phyloP scores from a whole-genome alignment of 2,329 filamentous ascomycete species.

The Lasiodiplodia sp. region DNA sequence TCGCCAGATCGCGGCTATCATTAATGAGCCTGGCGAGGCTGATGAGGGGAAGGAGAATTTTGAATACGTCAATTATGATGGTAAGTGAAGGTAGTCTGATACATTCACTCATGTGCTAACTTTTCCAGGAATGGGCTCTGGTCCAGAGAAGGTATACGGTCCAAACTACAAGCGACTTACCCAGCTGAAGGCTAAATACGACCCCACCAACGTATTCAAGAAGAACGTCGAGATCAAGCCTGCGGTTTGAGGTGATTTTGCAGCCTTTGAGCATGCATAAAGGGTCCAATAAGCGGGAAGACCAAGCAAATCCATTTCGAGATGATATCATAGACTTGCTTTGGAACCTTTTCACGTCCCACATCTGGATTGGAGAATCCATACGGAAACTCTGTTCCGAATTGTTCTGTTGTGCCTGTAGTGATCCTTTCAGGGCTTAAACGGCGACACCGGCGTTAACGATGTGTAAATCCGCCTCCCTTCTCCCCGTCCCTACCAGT shows the following conservation, averaged over 20 bases:
- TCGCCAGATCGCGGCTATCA: slow-evolving; percentile 8
- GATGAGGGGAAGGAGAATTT: slow-evolving; percentile 38
- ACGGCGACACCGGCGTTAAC: too few relatives aligned
- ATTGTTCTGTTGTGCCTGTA: too few relatives aligned
- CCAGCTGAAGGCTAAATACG: slow-evolving; percentile 45
- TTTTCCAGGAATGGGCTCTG: slow-evolving; percentile 35
- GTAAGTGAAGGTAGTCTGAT: slow-evolving; percentile 31
- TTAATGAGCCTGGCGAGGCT: slow-evolving; percentile 32
- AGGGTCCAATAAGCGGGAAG: too few relatives aligned
- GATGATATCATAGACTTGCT: too few relatives aligned
- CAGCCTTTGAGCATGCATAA: too few relatives aligned
- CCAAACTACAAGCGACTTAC: slow-evolving; percentile 42
- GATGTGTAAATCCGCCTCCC: too few relatives aligned
- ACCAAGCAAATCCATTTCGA: too few relatives aligned
- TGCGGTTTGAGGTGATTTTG: not conserved
- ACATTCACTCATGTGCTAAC: slow-evolving; percentile 27
- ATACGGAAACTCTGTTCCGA: too few relatives aligned
- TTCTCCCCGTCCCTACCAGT: too few relatives aligned
- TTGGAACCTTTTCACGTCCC: too few relatives aligned
- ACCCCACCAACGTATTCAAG: slow-evolving; percentile 45
- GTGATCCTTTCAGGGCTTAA: too few relatives aligned
- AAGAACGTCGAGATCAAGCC: not conserved
- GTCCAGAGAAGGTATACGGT: slow-evolving; percentile 42
- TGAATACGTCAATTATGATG: slow-evolving; percentile 45
- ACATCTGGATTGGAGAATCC: too few relatives aligned